Percentiles rank a stretch among this genome's conserved stretches.
Conservation (phyloP, 305 asterid species). For the Stenogyne calaminthoides region DNA sequence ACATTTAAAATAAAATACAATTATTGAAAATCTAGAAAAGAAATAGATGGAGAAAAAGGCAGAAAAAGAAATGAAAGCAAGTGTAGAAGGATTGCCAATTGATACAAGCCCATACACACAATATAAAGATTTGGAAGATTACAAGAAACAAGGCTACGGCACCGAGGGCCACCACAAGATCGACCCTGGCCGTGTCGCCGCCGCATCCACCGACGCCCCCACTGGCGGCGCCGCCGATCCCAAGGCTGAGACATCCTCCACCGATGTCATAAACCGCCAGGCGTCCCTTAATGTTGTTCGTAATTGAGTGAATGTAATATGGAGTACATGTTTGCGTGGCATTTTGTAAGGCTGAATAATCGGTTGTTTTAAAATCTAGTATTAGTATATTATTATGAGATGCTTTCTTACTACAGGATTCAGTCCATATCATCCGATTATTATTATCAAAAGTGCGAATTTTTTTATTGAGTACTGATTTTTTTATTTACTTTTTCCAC, state of each 20-base stretch:
- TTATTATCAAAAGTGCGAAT: too few relatives aligned
- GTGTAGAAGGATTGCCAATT: conserved; percentile 61
- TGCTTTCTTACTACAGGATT: too few relatives aligned
- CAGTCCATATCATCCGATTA: too few relatives aligned
- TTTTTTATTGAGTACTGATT: too few relatives aligned
- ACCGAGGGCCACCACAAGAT: conserved; percentile 75
- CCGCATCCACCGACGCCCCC: conserved; percentile 84
- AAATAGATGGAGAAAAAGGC: conserved; percentile 41
- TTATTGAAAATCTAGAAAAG: not conserved
- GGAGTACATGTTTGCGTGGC: too few relatives aligned
- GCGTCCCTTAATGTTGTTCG: conserved; percentile 38
- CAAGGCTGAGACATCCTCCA: conserved; percentile 35
- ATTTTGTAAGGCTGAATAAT: too few relatives aligned
- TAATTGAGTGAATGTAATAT: not conserved
- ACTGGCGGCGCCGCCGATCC: conserved; percentile 38
- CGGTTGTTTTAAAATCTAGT: too few relatives aligned
- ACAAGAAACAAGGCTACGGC: conserved; percentile 80
- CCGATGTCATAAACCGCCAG: conserved; percentile 50
- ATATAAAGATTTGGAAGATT: conserved; percentile 79
- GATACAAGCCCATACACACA: conserved; percentile 84
- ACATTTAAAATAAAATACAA: not conserved
- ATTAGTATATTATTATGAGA: too few relatives aligned
- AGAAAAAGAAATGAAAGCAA: conserved; percentile 32
- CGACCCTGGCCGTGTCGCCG: conserved; percentile 71
- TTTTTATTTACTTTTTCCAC: too few relatives aligned